A percentile compares a stretch with the other conserved stretches of the same genome.
These are phyloP conservation scores for Boletus vermiculosoides DNA, from an alignment of 768 basidiomycete species.

Conservation along the genomic window DNA sequence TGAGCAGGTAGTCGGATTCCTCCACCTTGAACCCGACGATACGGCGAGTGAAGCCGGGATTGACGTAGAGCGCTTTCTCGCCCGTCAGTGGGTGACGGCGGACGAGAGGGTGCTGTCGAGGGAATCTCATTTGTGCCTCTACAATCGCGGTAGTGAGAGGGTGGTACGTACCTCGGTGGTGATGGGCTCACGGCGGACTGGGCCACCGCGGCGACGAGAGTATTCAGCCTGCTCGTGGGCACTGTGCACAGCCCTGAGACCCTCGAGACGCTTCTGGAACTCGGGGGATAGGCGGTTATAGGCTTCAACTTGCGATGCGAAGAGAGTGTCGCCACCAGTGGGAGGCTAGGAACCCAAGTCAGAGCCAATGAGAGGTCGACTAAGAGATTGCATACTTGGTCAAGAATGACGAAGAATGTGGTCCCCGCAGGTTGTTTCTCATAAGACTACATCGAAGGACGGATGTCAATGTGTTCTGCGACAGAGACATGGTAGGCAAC, in stretches of 20 bases:
- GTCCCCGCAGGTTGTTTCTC: conserved; percentile 55
- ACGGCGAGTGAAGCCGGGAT: conserved; percentile 41
- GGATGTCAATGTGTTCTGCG: not conserved
- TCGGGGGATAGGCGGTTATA: conserved; percentile 55
- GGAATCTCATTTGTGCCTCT: not conserved
- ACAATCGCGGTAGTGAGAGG: not conserved
- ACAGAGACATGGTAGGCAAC: not conserved
- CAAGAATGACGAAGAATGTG: conserved; percentile 57
- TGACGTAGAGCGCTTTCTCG: conserved; percentile 48
- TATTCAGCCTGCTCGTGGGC: conserved; percentile 52
- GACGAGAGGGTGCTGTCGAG: conserved; percentile 39
- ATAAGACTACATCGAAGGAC: conserved; percentile 39
- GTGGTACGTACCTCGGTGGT: not conserved
- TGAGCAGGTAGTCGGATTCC: conserved; percentile 43
- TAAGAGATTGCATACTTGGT: conserved; percentile 32
- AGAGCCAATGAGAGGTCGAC: not conserved
- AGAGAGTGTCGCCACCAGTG: conserved; percentile 54
- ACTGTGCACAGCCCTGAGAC: conserved; percentile 54
- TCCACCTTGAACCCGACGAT: conserved; percentile 37
- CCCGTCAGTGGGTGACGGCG: conserved; percentile 58
- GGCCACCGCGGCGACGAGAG: conserved; percentile 23
- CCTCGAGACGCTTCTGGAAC: conserved; percentile 57
- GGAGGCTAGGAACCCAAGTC: conserved; percentile 19
- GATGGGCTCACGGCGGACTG: not conserved
- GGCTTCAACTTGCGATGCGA: conserved; percentile 56